phyloP scores from a whole-genome alignment of 768 basidiomycete genomes.

The Termitomyces sp. region DNA sequence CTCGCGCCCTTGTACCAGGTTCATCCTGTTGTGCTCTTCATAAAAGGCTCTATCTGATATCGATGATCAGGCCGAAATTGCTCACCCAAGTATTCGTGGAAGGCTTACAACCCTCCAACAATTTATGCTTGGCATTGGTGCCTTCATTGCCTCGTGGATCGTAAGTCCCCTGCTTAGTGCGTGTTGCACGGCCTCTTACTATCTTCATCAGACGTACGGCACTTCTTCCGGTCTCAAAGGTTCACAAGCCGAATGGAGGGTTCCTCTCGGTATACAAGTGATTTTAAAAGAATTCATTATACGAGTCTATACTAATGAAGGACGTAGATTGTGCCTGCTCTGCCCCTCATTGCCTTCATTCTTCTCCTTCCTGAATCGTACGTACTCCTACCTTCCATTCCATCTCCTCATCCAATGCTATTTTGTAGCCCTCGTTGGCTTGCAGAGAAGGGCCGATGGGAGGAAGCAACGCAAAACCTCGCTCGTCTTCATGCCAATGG shows the following conservation, averaged over 20 bases:
- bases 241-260: conserved; percentile 45
- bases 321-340: conserved; percentile 38
- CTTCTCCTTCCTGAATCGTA: conserved; percentile 52
- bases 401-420: not conserved
- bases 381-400: conserved; percentile 11
- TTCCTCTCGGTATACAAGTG: conserved; percentile 46
- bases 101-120: conserved; percentile 49
- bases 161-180: conserved; percentile 20
- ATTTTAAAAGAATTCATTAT: not conserved
- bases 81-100: conserved; percentile 55
- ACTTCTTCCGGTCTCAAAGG: conserved; percentile 38
- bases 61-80: conserved; percentile 45
- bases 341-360: conserved; percentile 51
- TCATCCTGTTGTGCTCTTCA: not conserved
- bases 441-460: conserved; percentile 47
- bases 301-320: not conserved
- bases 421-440: conserved; percentile 45
- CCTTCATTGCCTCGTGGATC: conserved; percentile 50
- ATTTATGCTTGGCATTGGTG: conserved; percentile 52
- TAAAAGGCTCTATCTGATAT: not conserved
- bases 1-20: conserved; percentile 53
- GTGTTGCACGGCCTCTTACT: not conserved
- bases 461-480: conserved; percentile 43
- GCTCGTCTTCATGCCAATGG: conserved; percentile 55
- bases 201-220: conserved; percentile 33